Conservation (phyloP, 2,329 filamentous ascomycete species). For the Apiospora kogelbergensis region DNA sequence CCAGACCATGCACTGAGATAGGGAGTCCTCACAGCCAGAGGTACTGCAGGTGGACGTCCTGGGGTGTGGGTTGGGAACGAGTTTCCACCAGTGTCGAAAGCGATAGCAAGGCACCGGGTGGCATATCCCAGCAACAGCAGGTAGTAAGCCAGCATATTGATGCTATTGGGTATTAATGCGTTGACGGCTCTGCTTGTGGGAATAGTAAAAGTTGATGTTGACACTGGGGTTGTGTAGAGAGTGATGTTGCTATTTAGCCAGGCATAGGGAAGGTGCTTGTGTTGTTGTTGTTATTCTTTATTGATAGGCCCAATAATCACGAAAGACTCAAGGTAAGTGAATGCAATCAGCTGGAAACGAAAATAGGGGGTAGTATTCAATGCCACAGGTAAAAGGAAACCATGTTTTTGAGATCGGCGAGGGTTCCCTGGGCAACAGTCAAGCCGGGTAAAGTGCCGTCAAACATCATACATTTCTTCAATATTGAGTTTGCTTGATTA, state of each 20-base stretch:
- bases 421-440: neutral
- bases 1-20: slow-evolving; percentile 61
- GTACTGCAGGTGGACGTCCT: slow-evolving; percentile 55
- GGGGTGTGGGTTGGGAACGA: slow-evolving; percentile 39
- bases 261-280: neutral
- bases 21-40: slow-evolving; percentile 56
- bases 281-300: neutral
- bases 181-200: too few species aligned
- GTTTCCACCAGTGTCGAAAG: neutral
- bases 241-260: neutral
- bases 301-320: neutral
- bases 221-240: neutral
- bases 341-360: neutral
- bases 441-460: neutral
- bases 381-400: neutral
- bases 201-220: neutral
- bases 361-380: neutral
- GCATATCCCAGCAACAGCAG: neutral
- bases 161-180: neutral
- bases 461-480: neutral
- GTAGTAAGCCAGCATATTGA: neutral
- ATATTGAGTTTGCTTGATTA: neutral
- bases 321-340: neutral
- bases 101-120: neutral
- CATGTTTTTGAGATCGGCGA: neutral